Base-by-base conservation (phyloP, 352 stramenopile genomes). In the Hyaloperonospora brassicae region DNA sequence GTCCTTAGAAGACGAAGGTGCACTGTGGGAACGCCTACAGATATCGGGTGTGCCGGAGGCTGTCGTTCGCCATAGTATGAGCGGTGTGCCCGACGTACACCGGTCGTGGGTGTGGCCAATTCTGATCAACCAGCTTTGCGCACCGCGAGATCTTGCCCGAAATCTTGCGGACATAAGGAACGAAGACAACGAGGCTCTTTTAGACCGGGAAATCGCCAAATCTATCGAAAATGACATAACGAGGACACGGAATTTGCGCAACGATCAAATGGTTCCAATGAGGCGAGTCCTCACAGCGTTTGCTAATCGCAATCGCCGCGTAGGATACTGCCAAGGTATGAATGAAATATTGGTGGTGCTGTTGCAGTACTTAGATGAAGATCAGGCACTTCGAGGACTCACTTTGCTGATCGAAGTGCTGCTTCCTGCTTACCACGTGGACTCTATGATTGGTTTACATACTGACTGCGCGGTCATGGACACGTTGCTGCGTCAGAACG, bases 321-420 rank as follows among this genome's bases (percentile, higher is more conserved):
- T 93, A 31, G 82, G 82, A 0, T 93, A 93, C 48, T 93, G 82
- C 31, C 82, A 93, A 56, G 82, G 82, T 10, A 93, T 93, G 82
- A 93, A 93, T 49, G 82, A 93, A 57, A 85, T 93, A 5, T 55
- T 86, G 7, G 76, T 76, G 1, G 72, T 90, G 12, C 52, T 93
- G 40, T 61, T 93, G 13, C 67, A 87, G 53, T 82, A 89, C 44
- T 63, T 89, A 8, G 68, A 80, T 45, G 79, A 89, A 50, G 65
- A 79, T 9, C 59, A 79, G 23, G 68, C 79, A 24, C 68, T 93
- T 25, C 50, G 73, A 24, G 74, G 68, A 34, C 66, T 93, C 5
- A 75, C 79, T 12, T 61, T 89, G 47, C 57, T 93, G 6, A 87
- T 93, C 23, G 82, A 93, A 64, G 68, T 69, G 24, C 62, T 93